Evolutionary conservation across 2,329 filamentous ascomycete genomes (phyloP), one percentile per base, ranked within the genome.

Genomic region (Fusarium concolor): DNA sequence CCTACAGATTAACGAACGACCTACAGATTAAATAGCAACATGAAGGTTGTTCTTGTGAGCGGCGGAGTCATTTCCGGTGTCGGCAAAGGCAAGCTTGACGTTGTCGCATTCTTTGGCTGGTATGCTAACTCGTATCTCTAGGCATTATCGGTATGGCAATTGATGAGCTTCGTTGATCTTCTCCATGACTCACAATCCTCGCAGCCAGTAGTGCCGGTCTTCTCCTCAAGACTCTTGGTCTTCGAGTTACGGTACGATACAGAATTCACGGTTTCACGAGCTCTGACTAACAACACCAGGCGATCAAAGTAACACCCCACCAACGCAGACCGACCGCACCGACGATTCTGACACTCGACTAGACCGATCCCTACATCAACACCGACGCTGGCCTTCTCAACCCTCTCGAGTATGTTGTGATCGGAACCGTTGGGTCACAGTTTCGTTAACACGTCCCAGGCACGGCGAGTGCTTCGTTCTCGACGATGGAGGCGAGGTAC

Each of bases 381-480:
- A 78, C 79, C 29, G 77, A 79, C 67, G 76, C 76, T 56, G 74
- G 73, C 37, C 53, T 68, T 2, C 42, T 77, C 38, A 70, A 68
- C 29, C 78, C 78, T 9, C 71, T 77, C 14, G 77, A 80, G 76
- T 74, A 71, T 26, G 76, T 63, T 41, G 47, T 12, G 14, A 28
- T 31, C 31, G 12, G n/a, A 39, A n/a, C 1, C 29, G 17, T 11
- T n/a, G 20, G 22, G 6, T 10, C 11, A 20, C 12, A 18, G 31
- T 26, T 39, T 15, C 10, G 33, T 60, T 72, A 53, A 72, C 37
- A 43, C 18, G 2, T 41, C n/a, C 17, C 33, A 92, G 89, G 79
- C 93, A 97, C 77, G 94, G 94, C 70, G 94, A 97, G 81, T 91
- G 92, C 71, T 97, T 95, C 76, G 94, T 97, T 47, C 86, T 96